A percentile compares a stretch with the other conserved stretches of the same genome.
phyloP scores from a whole-genome alignment of 2,329 filamentous ascomycete species.

The Colletotrichum melonis region DNA sequence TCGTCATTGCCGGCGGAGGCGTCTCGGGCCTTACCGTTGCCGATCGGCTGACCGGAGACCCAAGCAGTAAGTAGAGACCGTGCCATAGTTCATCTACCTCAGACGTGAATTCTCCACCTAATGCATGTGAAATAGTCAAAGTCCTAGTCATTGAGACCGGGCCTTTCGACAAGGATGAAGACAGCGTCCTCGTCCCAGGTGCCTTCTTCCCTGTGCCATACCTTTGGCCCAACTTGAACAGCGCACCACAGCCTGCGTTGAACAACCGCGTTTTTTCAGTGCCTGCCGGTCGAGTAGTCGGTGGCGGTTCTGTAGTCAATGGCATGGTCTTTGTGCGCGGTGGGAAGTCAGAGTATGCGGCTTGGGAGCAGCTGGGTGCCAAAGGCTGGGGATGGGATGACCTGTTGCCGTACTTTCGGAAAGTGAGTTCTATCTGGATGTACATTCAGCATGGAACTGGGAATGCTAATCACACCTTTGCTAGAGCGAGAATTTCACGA shows the following conservation, averaged over 20 bases:
- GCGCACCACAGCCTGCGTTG: slow-evolving; percentile 41
- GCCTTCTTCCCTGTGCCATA: slow-evolving; percentile 43
- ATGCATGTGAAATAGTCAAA: slow-evolving; percentile 33
- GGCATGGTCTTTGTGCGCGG: slow-evolving; percentile 50
- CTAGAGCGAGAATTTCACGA: slow-evolving; percentile 37
- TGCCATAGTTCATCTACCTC: too few species aligned
- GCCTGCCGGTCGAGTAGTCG: slow-evolving; percentile 46
- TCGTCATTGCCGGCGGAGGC: slow-evolving; percentile 24
- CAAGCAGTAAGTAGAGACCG: neutral
- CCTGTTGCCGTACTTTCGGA: slow-evolving; percentile 56
- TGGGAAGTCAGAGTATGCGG: slow-evolving; percentile 50
- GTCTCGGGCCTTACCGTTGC: slow-evolving; percentile 24
- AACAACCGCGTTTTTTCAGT: slow-evolving; percentile 42
- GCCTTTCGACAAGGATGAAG: slow-evolving; percentile 41
- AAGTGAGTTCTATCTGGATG: slow-evolving; percentile 40
- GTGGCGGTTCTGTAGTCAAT: slow-evolving; percentile 53
- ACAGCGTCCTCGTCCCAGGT: slow-evolving; percentile 44
- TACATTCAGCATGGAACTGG: too few species aligned
- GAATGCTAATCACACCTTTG: neutral
- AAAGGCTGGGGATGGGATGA: slow-evolving; percentile 51
- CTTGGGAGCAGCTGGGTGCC: slow-evolving; percentile 57
- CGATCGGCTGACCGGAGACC: slow-evolving; percentile 19
- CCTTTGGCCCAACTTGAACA: slow-evolving; percentile 42
- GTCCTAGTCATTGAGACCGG: slow-evolving; percentile 44
- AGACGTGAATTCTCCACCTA: neutral